Evolutionary conservation across 257 asterid species (phyloP).

Genomic region (Penstemon davidsonii): DNA sequence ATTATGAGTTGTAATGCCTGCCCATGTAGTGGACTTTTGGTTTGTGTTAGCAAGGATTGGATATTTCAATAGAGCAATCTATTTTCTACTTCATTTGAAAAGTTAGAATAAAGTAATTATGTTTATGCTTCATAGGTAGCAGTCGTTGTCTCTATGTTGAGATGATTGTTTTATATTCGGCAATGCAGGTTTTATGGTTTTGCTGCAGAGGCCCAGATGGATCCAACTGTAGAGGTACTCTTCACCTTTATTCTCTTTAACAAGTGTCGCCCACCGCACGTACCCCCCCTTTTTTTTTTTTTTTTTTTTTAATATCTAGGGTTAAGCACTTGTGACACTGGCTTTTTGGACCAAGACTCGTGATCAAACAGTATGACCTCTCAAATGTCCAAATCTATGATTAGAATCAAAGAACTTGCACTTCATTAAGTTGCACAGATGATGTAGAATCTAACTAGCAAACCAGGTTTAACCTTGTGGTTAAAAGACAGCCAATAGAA

Average conservation of each 20-base stretch:
- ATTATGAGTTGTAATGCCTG: slow-evolving; percentile 3
- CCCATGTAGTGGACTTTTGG: neutral
- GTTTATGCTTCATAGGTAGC: slow-evolving; percentile 12
- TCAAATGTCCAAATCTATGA: too few species aligned
- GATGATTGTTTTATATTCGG: slow-evolving; percentile 27
- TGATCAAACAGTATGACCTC: too few species aligned
- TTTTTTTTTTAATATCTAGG: too few species aligned
- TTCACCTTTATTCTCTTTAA: slow-evolving; percentile 18
- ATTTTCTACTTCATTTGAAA: neutral
- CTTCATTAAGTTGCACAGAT: too few species aligned
- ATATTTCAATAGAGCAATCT: neutral
- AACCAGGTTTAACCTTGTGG: too few species aligned
- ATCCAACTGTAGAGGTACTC: slow-evolving; percentile 85
- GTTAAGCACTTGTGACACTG: slow-evolving; percentile 12
- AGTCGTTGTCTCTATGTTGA: slow-evolving; percentile 15
- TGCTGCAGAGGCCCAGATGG: slow-evolving; percentile 96
- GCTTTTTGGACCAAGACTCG: slow-evolving; percentile 5
- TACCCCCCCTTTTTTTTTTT: too few species aligned
- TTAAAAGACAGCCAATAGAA: too few species aligned
- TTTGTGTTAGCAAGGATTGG: slow-evolving; percentile 9
- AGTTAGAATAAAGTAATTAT: neutral
- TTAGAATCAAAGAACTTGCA: too few species aligned
- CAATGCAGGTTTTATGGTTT: slow-evolving; percentile 79
- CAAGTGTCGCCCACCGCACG: neutral
- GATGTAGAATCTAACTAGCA: too few species aligned